These are phyloP conservation scores for Dissophora globulifera DNA, from an alignment of 192 early-diverging fungal genomes.

Conservation along the genomic window DNA sequence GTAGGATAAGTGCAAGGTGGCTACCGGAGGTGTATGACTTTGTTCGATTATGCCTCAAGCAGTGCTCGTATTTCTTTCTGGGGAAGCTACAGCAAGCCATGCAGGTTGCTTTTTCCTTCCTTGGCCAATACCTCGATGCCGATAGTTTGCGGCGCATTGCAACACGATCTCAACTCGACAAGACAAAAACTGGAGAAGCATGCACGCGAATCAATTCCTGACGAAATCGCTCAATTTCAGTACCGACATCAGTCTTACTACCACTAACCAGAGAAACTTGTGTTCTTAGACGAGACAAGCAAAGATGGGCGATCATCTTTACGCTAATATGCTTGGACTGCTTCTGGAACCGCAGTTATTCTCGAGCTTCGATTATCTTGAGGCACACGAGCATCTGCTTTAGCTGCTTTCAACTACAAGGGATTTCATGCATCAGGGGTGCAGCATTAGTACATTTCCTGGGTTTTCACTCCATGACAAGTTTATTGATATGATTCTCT, in stretches of 20 bases:
- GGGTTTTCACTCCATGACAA: not conserved
- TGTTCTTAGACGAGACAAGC: constrained; percentile 4
- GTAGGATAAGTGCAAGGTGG: too few relatives aligned
- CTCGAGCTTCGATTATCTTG: not conserved
- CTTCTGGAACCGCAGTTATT: not conserved
- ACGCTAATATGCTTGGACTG: not conserved
- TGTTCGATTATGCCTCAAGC: too few relatives aligned
- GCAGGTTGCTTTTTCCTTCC: not conserved
- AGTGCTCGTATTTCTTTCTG: not conserved
- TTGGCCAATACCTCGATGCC: not conserved
- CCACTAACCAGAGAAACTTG: not conserved
- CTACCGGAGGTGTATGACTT: too few relatives aligned
- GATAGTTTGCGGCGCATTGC: not conserved
- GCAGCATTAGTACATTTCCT: not conserved
- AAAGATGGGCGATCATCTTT: not conserved
- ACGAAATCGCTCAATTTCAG: not conserved
- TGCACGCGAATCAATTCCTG: constrained; percentile 1
- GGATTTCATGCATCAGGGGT: not conserved
- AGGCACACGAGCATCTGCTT: not conserved
- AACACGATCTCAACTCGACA: not conserved
- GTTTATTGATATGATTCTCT: not conserved
- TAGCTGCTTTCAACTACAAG: not conserved
- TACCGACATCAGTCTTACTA: not conserved
- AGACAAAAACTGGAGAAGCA: not conserved
- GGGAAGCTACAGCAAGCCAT: not conserved